A percentile compares a stretch with the other conserved stretches of the same genome.
These are phyloP conservation scores for Pisolithus marmoratus DNA, from an alignment of 768 basidiomycete species.

Conservation along the genomic window DNA sequence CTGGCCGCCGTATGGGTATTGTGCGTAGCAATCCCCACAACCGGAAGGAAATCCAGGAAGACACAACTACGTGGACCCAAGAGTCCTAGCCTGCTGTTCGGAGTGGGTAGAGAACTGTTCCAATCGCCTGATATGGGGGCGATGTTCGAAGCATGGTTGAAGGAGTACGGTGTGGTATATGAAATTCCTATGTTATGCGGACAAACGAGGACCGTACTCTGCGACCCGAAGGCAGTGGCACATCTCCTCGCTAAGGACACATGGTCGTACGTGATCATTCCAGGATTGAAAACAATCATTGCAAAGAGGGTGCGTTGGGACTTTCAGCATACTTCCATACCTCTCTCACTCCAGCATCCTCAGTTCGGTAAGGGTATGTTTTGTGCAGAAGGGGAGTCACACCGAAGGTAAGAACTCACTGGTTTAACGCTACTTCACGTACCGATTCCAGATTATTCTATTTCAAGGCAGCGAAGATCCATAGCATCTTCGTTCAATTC, in stretches of 20 bases:
- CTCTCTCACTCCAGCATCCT: conserved; percentile 14
- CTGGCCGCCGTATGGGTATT: not conserved
- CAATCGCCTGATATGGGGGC: not conserved
- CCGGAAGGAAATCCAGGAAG: not conserved
- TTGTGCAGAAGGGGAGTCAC: not conserved
- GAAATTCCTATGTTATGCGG: conserved; percentile 33
- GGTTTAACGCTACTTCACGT: no score
- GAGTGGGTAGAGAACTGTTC: not conserved
- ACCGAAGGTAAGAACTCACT: not conserved
- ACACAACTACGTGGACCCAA: not conserved
- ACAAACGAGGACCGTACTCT: conserved; percentile 28
- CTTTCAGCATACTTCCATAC: not conserved
- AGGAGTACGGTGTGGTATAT: conserved; percentile 40
- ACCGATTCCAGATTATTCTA: not conserved
- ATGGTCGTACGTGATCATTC: conserved; percentile 37
- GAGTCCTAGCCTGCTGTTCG: not conserved
- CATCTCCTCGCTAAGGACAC: conserved; percentile 48
- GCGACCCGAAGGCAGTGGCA: conserved; percentile 42
- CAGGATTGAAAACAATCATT: conserved; percentile 30
- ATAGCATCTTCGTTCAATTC: conserved; percentile 20
- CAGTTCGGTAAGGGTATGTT: conserved; percentile 3
- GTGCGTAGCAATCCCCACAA: not conserved
- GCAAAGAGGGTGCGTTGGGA: conserved; percentile 25
- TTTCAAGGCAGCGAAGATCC: conserved; percentile 20
- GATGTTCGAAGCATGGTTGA: conserved; percentile 40